Evolutionary conservation across 495 filamentous ascomycete species (phyloP).

Genomic region (Neurospora sp.): DNA sequence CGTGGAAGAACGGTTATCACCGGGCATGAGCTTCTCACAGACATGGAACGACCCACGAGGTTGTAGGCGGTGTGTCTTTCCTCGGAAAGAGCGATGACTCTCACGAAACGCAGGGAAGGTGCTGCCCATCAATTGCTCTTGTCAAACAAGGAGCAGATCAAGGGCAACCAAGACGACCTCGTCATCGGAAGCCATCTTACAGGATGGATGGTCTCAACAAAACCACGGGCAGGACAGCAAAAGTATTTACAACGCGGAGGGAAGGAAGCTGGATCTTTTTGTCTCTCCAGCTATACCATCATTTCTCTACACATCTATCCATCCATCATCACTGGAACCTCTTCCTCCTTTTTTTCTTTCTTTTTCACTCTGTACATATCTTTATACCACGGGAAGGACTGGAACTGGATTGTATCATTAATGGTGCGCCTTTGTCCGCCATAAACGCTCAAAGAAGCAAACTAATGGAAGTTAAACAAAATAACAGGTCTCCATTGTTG

Average conservation of each 20-base stretch:
- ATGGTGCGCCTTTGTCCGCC: neutral
- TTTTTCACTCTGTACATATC: neutral
- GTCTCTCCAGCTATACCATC: neutral
- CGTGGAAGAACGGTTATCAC: too few relatives aligned
- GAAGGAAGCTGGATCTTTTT: neutral
- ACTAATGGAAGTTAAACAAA: neutral
- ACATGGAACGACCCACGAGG: neutral
- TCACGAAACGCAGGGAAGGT: neutral
- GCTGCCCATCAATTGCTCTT: neutral
- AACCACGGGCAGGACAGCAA: neutral
- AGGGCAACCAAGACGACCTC: neutral
- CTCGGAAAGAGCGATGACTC: neutral
- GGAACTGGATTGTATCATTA: neutral
- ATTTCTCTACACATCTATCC: neutral
- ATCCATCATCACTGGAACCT: neutral
- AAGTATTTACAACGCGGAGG: neutral
- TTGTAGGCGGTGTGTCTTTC: neutral
- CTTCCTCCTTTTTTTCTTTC: neutral
- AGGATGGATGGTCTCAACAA: neutral
- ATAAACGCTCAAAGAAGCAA: neutral
- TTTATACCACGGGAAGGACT: neutral
- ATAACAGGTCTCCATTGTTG: neutral
- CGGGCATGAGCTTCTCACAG: too few relatives aligned
- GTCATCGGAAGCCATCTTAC: neutral
- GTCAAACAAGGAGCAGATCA: neutral